phyloP scores from a whole-genome alignment of 2,329 filamentous ascomycete genomes.

The Fusarium duplospermum region DNA sequence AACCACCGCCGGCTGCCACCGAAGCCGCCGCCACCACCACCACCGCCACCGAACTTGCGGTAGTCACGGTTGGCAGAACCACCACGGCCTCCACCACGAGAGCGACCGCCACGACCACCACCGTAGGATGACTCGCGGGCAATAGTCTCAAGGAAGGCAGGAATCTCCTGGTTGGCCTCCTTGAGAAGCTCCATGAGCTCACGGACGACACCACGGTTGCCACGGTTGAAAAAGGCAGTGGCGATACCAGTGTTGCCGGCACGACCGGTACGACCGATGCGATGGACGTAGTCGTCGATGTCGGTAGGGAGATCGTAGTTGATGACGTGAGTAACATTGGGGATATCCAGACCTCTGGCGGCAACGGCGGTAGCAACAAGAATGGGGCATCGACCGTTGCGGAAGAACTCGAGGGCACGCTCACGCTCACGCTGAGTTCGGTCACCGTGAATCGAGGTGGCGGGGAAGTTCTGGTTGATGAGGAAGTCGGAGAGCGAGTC shows the following conservation, averaged over 20 bases:
- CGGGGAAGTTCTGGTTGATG: conserved; percentile 98
- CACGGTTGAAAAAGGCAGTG: conserved; percentile 99
- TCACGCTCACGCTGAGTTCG: conserved; percentile 99
- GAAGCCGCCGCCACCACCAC: conserved; percentile 56
- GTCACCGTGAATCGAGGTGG: conserved; percentile 98
- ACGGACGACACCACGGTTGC: conserved; percentile 96
- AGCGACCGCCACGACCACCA: conserved; percentile 71
- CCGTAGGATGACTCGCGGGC: conserved; percentile 92
- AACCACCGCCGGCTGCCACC: conserved; percentile 56
- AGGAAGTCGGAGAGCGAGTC: conserved; percentile 98
- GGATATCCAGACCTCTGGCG: conserved; percentile 89
- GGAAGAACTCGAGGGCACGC: conserved; percentile 97
- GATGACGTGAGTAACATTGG: conserved; percentile 96
- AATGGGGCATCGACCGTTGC: conserved; percentile 93
- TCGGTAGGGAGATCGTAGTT: conserved; percentile 99
- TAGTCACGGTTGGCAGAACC: conserved; percentile 86
- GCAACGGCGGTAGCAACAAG: conserved; percentile 97
- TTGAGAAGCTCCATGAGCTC: conserved; percentile 98
- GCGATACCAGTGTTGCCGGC: conserved; percentile 98
- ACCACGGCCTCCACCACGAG: conserved; percentile 71
- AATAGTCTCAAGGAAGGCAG: conserved; percentile 94
- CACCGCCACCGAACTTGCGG: conserved; percentile 79
- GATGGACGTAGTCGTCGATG: conserved; percentile 98
- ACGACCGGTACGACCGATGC: conserved; percentile 99
- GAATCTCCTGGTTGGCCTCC: conserved; percentile 98